Percentiles rank a stretch among this genome's conserved stretches.
These are phyloP conservation scores for Reticulascus tulasneorum DNA, from an alignment of 2,329 filamentous ascomycete genomes.

Conservation along the genomic window DNA sequence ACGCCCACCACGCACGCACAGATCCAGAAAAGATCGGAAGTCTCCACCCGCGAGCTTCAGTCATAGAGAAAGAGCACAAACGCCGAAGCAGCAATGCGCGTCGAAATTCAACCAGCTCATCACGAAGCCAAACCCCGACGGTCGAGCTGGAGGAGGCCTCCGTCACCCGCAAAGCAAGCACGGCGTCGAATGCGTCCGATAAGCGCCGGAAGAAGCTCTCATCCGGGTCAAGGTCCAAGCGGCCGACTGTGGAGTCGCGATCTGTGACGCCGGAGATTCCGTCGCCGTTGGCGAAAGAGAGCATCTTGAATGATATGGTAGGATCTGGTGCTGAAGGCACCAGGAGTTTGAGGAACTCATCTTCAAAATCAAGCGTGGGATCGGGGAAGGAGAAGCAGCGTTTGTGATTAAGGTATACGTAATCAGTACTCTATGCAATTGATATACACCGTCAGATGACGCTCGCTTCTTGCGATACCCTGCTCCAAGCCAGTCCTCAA, in stretches of 20 bases:
- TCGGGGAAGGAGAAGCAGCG: slow-evolving; percentile 12
- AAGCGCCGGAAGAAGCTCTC: slow-evolving; percentile 48
- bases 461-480: no score
- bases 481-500: no score
- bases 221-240: slow-evolving; percentile 35
- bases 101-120: slow-evolving; percentile 48
- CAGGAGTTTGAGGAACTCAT: slow-evolving; percentile 10
- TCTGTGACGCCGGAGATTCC: slow-evolving; percentile 52
- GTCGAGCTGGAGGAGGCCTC: slow-evolving; percentile 32
- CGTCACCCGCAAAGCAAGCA: slow-evolving; percentile 41
- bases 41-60: slow-evolving; percentile 34
- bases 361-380: slow-evolving; percentile 9
- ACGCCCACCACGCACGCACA: no score
- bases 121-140: slow-evolving; percentile 45
- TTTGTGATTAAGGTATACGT: no score
- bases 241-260: slow-evolving; percentile 42
- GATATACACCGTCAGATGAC: no score
- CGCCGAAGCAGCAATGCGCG: slow-evolving; percentile 45
- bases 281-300: slow-evolving; percentile 49
- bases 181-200: slow-evolving; percentile 42
- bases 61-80: slow-evolving; percentile 42
- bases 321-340: slow-evolving; percentile 7
- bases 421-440: no score
- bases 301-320: no score
- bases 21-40: slow-evolving; percentile 31